Percentiles rank a stretch among this genome's conserved stretches.
Evolutionary conservation across 371 early-diverging fungal genomes (phyloP).

Genomic region (Rhizopus arrhizus): DNA sequence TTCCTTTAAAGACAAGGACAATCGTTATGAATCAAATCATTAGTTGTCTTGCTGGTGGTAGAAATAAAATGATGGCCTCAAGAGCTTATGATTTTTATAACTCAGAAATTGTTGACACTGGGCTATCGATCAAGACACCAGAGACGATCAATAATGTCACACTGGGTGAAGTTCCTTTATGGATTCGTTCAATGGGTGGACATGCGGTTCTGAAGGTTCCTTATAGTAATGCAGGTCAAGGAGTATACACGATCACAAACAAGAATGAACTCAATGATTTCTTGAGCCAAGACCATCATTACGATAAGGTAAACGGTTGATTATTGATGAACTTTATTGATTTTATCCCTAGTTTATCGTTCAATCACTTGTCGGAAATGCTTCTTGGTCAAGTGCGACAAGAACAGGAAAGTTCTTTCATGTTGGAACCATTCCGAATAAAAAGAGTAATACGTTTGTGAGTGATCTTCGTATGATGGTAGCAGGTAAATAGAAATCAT

Average conservation of each 20-base stretch:
- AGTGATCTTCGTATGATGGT: slow-evolving; percentile 92
- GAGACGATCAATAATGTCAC: slow-evolving; percentile 90
- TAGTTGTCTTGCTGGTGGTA: slow-evolving; percentile 91
- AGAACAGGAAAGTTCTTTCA: slow-evolving; percentile 86
- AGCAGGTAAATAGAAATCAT: slow-evolving; percentile 21
- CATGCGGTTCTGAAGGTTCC: slow-evolving; percentile 93
- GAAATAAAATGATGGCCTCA: slow-evolving; percentile 95
- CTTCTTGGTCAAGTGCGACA: slow-evolving; percentile 86
- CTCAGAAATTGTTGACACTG: slow-evolving; percentile 71
- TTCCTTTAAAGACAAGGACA: slow-evolving; percentile 82
- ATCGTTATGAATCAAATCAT: slow-evolving; percentile 89
- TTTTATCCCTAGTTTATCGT: slow-evolving; percentile 71
- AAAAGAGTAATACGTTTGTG: slow-evolving; percentile 85
- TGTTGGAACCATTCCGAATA: slow-evolving; percentile 92
- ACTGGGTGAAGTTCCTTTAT: slow-evolving; percentile 83
- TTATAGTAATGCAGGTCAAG: slow-evolving; percentile 93
- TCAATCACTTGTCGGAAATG: slow-evolving; percentile 90
- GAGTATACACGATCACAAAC: slow-evolving; percentile 92
- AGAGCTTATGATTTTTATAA: slow-evolving; percentile 91
- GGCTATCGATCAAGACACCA: slow-evolving; percentile 82
- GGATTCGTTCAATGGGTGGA: slow-evolving; percentile 87
- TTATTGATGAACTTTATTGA: background rate
- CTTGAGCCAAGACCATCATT: slow-evolving; percentile 83
- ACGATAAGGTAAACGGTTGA: slow-evolving; percentile 67
- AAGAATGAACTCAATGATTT: slow-evolving; percentile 74